These are phyloP conservation scores for Prunus mongolica DNA, from an alignment of 306 rosid species.

Conservation along the genomic window DNA sequence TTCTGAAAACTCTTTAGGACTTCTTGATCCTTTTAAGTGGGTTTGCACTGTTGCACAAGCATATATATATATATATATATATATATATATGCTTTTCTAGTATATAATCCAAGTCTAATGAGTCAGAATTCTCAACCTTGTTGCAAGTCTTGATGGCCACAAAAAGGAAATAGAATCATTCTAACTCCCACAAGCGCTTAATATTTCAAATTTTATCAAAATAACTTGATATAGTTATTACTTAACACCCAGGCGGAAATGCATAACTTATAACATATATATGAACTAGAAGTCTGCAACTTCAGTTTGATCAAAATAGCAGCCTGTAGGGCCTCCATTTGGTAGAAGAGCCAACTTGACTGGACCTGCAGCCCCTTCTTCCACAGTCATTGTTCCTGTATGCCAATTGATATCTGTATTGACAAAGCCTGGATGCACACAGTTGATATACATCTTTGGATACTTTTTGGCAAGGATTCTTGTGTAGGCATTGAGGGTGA, in stretches of 20 bases:
- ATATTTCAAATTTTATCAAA: too few species aligned
- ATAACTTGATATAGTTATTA: neutral
- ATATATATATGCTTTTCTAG: too few species aligned
- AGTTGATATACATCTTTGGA: slow-evolving; percentile 43
- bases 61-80: too few species aligned
- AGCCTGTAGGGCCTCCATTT: slow-evolving; percentile 41
- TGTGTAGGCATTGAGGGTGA: slow-evolving; percentile 46
- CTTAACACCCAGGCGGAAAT: neutral
- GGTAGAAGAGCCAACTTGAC: slow-evolving; percentile 45
- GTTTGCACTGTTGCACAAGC: too few species aligned
- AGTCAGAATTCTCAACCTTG: too few species aligned
- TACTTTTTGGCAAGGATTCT: slow-evolving; percentile 47
- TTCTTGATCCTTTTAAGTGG: too few species aligned
- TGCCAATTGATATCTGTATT: slow-evolving; percentile 49
- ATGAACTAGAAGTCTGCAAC: slow-evolving; percentile 27
- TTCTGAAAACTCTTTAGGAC: too few species aligned
- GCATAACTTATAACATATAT: neutral
- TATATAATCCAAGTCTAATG: too few species aligned
- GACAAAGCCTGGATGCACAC: slow-evolving; percentile 59
- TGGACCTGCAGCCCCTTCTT: slow-evolving; percentile 56
- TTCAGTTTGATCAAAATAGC: slow-evolving; percentile 45
- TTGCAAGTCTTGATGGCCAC: too few species aligned
- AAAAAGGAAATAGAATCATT: too few species aligned
- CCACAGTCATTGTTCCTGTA: slow-evolving; percentile 34
- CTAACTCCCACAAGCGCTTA: too few species aligned